Conservation (phyloP, 169 alveolate species). For the Plasmodium chabaudi region DNA sequence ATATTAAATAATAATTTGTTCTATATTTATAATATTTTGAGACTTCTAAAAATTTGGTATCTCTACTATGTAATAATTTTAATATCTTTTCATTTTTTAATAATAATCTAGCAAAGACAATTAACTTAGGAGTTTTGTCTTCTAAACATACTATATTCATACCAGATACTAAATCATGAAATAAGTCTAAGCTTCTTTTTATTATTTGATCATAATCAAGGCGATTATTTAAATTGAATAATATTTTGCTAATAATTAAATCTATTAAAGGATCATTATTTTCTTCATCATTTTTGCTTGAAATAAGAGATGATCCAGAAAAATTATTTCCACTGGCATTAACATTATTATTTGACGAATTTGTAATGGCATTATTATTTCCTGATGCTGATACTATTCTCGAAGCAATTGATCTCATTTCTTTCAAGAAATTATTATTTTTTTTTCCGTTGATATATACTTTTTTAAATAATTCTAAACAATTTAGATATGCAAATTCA, state of each 20-base stretch:
- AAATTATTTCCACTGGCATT: slow-evolving; percentile 29
- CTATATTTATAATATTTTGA: slow-evolving; percentile 90
- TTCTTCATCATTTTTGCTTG: slow-evolving; percentile 56
- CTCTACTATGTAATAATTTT: slow-evolving; percentile 81
- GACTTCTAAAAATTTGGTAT: slow-evolving; percentile 79
- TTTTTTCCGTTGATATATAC: slow-evolving; percentile 93
- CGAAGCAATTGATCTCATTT: slow-evolving; percentile 60
- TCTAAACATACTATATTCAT: slow-evolving; percentile 94
- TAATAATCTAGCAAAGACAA: slow-evolving; percentile 92
- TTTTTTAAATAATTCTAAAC: slow-evolving; percentile 94
- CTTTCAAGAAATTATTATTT: slow-evolving; percentile 85
- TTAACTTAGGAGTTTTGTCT: slow-evolving; percentile 92
- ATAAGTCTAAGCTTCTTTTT: slow-evolving; percentile 90
- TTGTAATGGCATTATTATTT: slow-evolving; percentile 15
- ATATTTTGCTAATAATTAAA: slow-evolving; percentile 73
- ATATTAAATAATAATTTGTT: slow-evolving; percentile 92
- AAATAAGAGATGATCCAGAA: slow-evolving; percentile 36
- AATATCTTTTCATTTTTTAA: slow-evolving; percentile 91
- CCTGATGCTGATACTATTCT: slow-evolving; percentile 6
- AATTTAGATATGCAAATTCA: slow-evolving; percentile 91
- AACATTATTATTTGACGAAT: not conserved
- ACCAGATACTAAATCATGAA: slow-evolving; percentile 94
- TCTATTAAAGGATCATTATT: slow-evolving; percentile 64
- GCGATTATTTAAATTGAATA: slow-evolving; percentile 91
- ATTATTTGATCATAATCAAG: slow-evolving; percentile 88